Base-by-base conservation (phyloP, 345 rosid species). In the Pugionium cornutum region DNA sequence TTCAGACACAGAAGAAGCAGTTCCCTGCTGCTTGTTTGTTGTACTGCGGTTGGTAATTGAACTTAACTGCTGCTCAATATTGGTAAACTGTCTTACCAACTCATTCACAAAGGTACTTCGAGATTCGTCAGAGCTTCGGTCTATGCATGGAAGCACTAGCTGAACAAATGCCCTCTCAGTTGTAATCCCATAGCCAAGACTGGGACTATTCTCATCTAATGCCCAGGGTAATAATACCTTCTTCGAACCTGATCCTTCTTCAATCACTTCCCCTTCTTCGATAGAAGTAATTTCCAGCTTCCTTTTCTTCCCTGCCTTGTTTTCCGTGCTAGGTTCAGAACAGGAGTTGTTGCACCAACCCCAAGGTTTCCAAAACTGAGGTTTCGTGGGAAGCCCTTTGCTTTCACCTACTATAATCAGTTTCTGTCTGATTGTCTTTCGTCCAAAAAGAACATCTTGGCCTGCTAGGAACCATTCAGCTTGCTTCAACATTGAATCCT, bases 231-330 rank as follows among this genome's bases (percentile, higher is more conserved):
- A 49, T 40, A 56, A 73, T 35, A 82, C 81, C 71, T 82, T 86
- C 72, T 74, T 89, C 39, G 81, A 53, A 25, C 83, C 94, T 9
- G 58, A 44, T n/a, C 89, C 86, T 48, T 89, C 95, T 65, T 89
- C 96, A 35, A 83, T 82, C 53, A 91, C 89, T 78, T 95, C 99
- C 18, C 99, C 99, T 82, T 94, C 99, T 69, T 88, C 97, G 37
- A 85, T 79, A 55, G 83, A 82, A 72, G 77, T 48, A 46, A 59
- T 50, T 71, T 89, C 97, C 27, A 63, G 73, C 82, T 80, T 86
- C 72, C 80, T 87, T 56, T 68, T 74, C 82, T 78, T 88, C 51
- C 81, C 91, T 44, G 77, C 78, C 75, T 72, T 77, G 75, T 42
- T 73, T 67, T 69, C 64, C 68, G 66, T 72, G 72, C 54, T 68